Conservation (phyloP, 257 asterid species). For the Gardenia jasminoides region DNA sequence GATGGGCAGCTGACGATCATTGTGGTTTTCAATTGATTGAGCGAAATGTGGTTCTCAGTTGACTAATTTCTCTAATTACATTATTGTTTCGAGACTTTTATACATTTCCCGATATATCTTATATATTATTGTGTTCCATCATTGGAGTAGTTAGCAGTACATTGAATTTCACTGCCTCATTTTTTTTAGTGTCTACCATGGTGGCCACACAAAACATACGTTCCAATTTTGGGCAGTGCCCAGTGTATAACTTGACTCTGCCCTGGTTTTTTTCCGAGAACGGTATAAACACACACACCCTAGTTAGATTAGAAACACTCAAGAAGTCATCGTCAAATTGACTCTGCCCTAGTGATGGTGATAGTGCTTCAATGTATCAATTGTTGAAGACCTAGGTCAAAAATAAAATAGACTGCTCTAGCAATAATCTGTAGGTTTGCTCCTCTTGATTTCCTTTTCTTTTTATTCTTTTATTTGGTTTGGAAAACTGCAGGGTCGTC, state of each 20-base stretch:
- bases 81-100: neutral
- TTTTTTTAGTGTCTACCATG: neutral
- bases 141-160: neutral
- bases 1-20: conserved; percentile 3
- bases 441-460: too few species aligned
- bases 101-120: neutral
- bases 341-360: too few species aligned
- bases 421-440: neutral
- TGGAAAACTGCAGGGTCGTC: too few species aligned
- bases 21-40: neutral
- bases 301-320: too few species aligned
- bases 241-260: neutral
- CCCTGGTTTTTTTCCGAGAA: too few species aligned
- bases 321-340: too few species aligned
- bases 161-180: neutral
- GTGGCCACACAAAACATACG: neutral
- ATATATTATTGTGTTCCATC: neutral
- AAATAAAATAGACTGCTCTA: too few species aligned
- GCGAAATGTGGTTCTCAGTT: neutral
- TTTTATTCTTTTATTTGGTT: too few species aligned
- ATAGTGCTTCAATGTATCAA: too few species aligned
- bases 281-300: too few species aligned
- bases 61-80: neutral
- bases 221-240: neutral
- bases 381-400: neutral